These are phyloP conservation scores for Mycena pura DNA, from an alignment of 768 basidiomycete genomes.

Conservation along the genomic window DNA sequence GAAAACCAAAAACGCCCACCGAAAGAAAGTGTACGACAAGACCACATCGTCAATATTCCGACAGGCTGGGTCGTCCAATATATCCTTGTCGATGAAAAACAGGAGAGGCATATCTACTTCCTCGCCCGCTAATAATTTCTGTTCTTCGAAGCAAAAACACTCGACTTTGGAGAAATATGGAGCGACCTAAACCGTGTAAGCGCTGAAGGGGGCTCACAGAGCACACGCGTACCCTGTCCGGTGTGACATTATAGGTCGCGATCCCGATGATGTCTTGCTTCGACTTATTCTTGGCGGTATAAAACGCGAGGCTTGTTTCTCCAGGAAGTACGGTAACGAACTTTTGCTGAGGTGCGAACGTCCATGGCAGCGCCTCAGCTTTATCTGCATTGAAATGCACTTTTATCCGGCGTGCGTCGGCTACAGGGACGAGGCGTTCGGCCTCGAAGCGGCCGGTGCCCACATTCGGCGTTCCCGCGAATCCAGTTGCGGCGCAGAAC, in stretches of 20 bases:
- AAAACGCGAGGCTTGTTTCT: slow-evolving; percentile 96
- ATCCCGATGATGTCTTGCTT: slow-evolving; percentile 94
- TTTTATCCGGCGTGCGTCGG: slow-evolving; percentile 77
- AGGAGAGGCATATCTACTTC: slow-evolving; percentile 98
- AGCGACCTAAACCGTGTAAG: slow-evolving; percentile 77
- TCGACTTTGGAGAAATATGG: slow-evolving; percentile 99
- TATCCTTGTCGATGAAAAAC: slow-evolving; percentile 98
- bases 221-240: slow-evolving; percentile 83
- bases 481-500: slow-evolving; percentile 98
- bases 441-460: slow-evolving; percentile 85
- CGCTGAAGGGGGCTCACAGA: too few relatives aligned
- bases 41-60: slow-evolving; percentile 90
- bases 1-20: slow-evolving; percentile 57
- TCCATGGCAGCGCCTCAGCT: slow-evolving; percentile 90
- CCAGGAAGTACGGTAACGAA: slow-evolving; percentile 91
- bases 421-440: slow-evolving; percentile 81
- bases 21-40: slow-evolving; percentile 97
- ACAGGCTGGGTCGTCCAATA: slow-evolving; percentile 91
- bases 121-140: slow-evolving; percentile 91
- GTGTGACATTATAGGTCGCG: slow-evolving; percentile 98
- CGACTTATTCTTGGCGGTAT: slow-evolving; percentile 88
- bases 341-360: slow-evolving; percentile 89
- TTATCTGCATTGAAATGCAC: slow-evolving; percentile 96
- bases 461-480: slow-evolving; percentile 92
- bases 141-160: slow-evolving; percentile 99